These are phyloP conservation scores for Phytophthora podocarpi DNA, from an alignment of 352 stramenopile species.

Conservation along the genomic window DNA sequence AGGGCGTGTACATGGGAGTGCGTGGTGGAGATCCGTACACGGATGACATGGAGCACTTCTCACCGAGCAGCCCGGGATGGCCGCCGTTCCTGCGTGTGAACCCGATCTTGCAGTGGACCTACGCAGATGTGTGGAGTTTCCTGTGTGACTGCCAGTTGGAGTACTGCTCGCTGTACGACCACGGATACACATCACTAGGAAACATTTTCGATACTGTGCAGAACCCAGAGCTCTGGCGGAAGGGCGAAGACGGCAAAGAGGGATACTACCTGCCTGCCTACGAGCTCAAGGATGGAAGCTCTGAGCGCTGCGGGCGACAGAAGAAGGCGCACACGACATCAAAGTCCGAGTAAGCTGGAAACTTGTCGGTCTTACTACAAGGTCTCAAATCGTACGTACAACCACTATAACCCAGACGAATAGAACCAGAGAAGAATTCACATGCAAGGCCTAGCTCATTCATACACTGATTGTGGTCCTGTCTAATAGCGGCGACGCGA, in stretches of 20 bases:
- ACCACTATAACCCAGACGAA: conserved; percentile 16
- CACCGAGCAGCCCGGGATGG: conserved; percentile 88
- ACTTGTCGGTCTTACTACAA: background rate
- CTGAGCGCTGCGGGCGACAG: conserved; percentile 78
- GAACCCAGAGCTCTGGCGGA: conserved; percentile 91
- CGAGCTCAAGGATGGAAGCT: conserved; percentile 65
- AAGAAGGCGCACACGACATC: conserved; percentile 76
- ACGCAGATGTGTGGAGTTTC: conserved; percentile 95
- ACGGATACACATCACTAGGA: conserved; percentile 94
- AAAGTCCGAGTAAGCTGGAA: conserved; percentile 44
- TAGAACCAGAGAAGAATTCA: conserved; percentile 19
- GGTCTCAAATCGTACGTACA: background rate
- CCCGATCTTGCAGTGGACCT: conserved; percentile 97
- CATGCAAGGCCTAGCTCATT: background rate
- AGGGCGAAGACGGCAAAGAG: conserved; percentile 52
- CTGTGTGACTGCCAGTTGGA: conserved; percentile 85
- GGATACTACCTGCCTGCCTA: conserved; percentile 79
- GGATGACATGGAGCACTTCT: conserved; percentile 85
- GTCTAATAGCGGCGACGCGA: conserved; percentile 26
- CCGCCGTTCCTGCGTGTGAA: conserved; percentile 98
- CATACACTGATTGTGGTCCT: background rate
- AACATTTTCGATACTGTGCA: conserved; percentile 95
- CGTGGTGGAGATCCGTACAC: conserved; percentile 94
- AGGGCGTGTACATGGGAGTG: conserved; percentile 92
- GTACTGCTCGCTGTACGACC: conserved; percentile 92